Percentiles rank a stretch among this genome's conserved stretches.
These are phyloP conservation scores for Puccinia horiana DNA, from an alignment of 1,284 basidiomycete species.

Conservation along the genomic window DNA sequence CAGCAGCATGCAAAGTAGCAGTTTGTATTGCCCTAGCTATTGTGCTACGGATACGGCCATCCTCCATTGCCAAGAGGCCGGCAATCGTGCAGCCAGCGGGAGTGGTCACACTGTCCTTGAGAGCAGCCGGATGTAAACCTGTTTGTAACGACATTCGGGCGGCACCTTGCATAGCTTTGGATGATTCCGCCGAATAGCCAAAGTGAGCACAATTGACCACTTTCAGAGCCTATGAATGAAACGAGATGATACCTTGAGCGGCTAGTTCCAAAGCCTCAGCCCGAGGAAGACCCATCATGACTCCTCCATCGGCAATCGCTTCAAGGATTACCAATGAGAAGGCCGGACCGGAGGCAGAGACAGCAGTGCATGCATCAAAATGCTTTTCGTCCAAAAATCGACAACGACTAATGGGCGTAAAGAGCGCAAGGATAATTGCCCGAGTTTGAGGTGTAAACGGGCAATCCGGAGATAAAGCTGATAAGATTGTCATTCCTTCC, in stretches of 20 bases:
- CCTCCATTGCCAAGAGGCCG: constrained; percentile 89
- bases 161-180: constrained; percentile 85
- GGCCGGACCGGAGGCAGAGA: constrained; percentile 93
- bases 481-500: constrained; percentile 93
- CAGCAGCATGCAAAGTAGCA: constrained; percentile 81
- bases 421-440: constrained; percentile 83
- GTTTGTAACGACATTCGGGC: constrained; percentile 91
- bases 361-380: constrained; percentile 96
- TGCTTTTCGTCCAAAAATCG: constrained; percentile 94
- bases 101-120: constrained; percentile 97
- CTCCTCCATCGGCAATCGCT: constrained; percentile 97
- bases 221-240: neutral
- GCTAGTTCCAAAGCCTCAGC: constrained; percentile 91
- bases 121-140: constrained; percentile 86
- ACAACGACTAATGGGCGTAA: constrained; percentile 89
- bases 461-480: constrained; percentile 65
- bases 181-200: neutral
- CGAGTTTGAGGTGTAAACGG: constrained; percentile 66
- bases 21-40: constrained; percentile 94
- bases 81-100: constrained; percentile 99
- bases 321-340: constrained; percentile 96
- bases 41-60: constrained; percentile 87
- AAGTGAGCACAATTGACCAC: constrained; percentile 30
- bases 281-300: constrained; percentile 98
- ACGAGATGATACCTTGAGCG: constrained; percentile 75